Evolutionary conservation across 257 asterid genomes (phyloP).

Genomic region (Solanum corneliomulleri): DNA sequence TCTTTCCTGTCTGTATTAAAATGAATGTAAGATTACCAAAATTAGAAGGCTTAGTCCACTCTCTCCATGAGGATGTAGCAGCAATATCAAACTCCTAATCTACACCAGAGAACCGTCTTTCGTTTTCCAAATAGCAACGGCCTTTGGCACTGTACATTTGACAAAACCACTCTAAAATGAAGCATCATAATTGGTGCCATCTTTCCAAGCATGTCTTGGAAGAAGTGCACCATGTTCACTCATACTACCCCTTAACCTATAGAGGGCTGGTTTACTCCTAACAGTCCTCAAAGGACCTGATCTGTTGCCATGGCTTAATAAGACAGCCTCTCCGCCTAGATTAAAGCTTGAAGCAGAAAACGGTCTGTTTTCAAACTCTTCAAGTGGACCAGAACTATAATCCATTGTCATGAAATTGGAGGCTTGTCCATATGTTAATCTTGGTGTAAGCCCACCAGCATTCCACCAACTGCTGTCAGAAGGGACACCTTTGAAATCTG

Average conservation of each 20-base stretch:
- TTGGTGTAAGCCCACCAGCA: constrained; percentile 60
- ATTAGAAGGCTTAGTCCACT: constrained; percentile 38
- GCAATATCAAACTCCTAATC: constrained; percentile 28
- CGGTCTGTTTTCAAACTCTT: constrained; percentile 54
- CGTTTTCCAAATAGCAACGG: constrained; percentile 16
- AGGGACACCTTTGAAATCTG: constrained; percentile 59
- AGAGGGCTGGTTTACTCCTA: constrained; percentile 55
- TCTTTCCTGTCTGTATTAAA: constrained; percentile 16
- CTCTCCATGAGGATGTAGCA: background rate
- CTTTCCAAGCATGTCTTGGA: constrained; percentile 44
- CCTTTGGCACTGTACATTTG: constrained; percentile 55
- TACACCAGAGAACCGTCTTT: constrained; percentile 26
- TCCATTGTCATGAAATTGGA: constrained; percentile 88
- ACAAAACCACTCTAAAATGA: constrained; percentile 46
- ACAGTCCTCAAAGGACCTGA: constrained; percentile 75
- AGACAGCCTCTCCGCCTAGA: constrained; percentile 25
- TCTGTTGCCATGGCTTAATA: constrained; percentile 55
- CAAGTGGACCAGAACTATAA: constrained; percentile 83
- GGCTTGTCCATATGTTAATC: constrained; percentile 51
- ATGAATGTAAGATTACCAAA: constrained; percentile 26
- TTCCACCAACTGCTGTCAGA: constrained; percentile 99
- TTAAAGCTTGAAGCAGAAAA: constrained; percentile 40
- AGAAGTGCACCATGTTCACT: constrained; percentile 66
- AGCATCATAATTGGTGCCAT: constrained; percentile 38
- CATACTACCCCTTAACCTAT: constrained; percentile 65